Base-by-base conservation (phyloP, 106 monocot species). In the Dendrobium catenatum region DNA sequence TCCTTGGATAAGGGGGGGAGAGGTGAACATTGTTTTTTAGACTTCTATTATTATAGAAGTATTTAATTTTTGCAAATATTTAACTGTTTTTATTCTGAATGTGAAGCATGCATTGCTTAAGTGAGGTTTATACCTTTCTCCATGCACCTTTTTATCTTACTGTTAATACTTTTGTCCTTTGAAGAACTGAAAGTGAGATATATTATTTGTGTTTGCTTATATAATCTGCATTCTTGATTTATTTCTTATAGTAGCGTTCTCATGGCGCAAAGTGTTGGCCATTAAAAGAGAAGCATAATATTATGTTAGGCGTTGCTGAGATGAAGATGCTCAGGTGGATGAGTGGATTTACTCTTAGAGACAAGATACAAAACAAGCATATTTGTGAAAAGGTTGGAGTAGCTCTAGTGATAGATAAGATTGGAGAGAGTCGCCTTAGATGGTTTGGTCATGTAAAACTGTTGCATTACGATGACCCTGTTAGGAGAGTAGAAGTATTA, bases 1-100 rank as follows among this genome's bases (percentile, higher is more conserved):
- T 88, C 76, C 24, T 76, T 95, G 77, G 48, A n/a, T 73, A 82
- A 74, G 75, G 93, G 95, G 79, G 84, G 67, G 51, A 91, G 58
- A 29, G 88, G 98, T 99, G 56, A 88, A 81, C 67, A 84, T 17
- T 80, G 27, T 43, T 70, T 61, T 41, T 78, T 1, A 49, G 49
- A 9, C 20, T 73, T 68, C 8, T 41, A 31, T 81, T 20, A 72
- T 59, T 24, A 61, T 61, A 61, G 15, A 70, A 37, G 51, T 70
- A 33, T 37, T 74, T 74, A 42, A 7, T 43, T 18, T 44, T 74
- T 4, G 42, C 7, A 74, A 74, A 74, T 74, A 44, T 74, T 74
- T 6, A n/a, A 43, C n/a, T 44, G 1, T 44, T 44, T 37, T 70
- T 70, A 37, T 70, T 70, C 22, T 70, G 33, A 43, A 15, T 68